Evolutionary conservation across 2,329 filamentous ascomycete genomes (phyloP).

Genomic region (Penicillium concentricum): DNA sequence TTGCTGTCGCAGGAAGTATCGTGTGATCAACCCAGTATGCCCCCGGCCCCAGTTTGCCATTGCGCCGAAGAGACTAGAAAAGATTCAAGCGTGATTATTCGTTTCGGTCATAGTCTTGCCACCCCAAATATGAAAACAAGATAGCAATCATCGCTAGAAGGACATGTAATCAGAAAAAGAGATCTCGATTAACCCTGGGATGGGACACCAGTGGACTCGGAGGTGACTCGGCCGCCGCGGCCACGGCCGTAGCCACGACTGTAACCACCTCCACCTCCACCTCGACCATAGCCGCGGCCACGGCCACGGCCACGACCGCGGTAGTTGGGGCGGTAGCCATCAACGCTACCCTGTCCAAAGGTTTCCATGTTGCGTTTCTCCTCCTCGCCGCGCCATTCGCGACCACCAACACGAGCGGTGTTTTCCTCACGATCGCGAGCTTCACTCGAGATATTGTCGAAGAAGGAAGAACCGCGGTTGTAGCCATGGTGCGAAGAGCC

Average conservation of each 20-base stretch:
- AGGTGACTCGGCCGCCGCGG: constrained; percentile 41
- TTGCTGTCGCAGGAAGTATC: constrained; percentile 23
- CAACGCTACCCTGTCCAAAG: constrained; percentile 93
- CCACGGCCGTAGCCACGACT: constrained; percentile 43
- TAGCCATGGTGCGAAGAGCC: constrained; percentile 58
- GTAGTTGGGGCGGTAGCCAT: constrained; percentile 78
- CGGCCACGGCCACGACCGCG: constrained; percentile 60
- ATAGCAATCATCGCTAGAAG: constrained; percentile 22
- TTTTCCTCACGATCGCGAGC: constrained; percentile 82
- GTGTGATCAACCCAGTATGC: constrained; percentile 24
- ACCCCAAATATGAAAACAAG: constrained; percentile 22
- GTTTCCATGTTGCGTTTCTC: constrained; percentile 96
- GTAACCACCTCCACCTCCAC: constrained; percentile 52
- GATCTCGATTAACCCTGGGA: constrained; percentile 28
- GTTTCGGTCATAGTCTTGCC: constrained; percentile 25
- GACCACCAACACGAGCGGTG: constrained; percentile 65
- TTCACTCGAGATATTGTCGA: constrained; percentile 97
- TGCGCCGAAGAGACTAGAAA: constrained; percentile 25
- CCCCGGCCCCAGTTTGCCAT: constrained; percentile 24
- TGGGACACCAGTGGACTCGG: constrained; percentile 41
- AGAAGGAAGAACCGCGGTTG: constrained; percentile 88
- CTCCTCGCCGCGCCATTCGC: constrained; percentile 88
- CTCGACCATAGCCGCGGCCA: constrained; percentile 50
- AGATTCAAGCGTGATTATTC: constrained; percentile 23
- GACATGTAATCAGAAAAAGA: constrained; percentile 14